Evolutionary conservation across 2,329 filamentous ascomycete genomes (phyloP).

Genomic region (Exophiala sideris): DNA sequence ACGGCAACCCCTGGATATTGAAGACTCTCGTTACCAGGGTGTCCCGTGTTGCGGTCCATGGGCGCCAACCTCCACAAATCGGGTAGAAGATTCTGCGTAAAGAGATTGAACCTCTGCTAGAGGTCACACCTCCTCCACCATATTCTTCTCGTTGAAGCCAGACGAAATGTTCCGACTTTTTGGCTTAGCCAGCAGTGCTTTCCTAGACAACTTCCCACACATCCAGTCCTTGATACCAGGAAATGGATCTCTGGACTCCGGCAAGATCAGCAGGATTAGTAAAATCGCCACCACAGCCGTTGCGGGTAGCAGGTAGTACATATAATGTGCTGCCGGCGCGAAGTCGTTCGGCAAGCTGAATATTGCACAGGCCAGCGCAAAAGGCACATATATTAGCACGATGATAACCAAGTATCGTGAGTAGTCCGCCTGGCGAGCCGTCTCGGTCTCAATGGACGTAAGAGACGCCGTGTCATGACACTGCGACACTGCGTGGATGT

Average conservation of each 20-base stretch:
- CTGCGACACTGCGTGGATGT: conserved; percentile 23
- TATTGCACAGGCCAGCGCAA: conserved; percentile 23
- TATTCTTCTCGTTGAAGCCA: conserved; percentile 8
- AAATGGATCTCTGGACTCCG: conserved; percentile 22
- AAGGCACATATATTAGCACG: conserved; percentile 22
- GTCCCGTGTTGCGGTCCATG: too few relatives aligned
- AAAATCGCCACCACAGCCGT: conserved; percentile 20
- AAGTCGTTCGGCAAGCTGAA: conserved; percentile 24
- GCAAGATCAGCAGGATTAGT: conserved; percentile 22
- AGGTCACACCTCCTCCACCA: conserved; percentile 17
- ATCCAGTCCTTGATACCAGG: conserved; percentile 16
- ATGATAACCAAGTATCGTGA: conserved; percentile 24
- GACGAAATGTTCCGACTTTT: conserved; percentile 2
- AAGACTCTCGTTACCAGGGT: too few relatives aligned
- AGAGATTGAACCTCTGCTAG: not conserved
- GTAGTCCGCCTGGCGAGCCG: conserved; percentile 21
- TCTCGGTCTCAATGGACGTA: conserved; percentile 15
- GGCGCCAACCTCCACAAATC: too few relatives aligned
- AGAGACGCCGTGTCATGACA: conserved; percentile 17
- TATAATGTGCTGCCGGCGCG: conserved; percentile 21
- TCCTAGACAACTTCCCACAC: conserved; percentile 19
- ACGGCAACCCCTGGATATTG: too few relatives aligned
- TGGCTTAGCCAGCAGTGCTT: conserved; percentile 20
- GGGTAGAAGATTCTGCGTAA: not conserved
- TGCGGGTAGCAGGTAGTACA: conserved; percentile 22